Evolutionary conservation across 2,329 filamentous ascomycete genomes (phyloP).

Genomic region (Colletotrichum sp.): DNA sequence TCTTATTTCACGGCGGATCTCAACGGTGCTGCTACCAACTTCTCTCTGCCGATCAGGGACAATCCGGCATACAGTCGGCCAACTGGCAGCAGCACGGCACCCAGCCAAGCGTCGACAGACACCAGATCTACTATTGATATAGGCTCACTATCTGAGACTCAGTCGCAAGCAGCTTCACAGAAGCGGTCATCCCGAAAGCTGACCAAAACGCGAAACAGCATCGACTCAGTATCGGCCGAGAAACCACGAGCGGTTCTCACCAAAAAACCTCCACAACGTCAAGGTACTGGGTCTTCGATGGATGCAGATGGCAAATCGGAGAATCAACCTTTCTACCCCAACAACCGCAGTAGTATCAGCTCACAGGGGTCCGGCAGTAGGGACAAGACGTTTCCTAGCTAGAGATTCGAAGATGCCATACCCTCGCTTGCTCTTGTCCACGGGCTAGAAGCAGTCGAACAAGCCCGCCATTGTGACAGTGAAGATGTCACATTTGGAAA

Average conservation of each 20-base stretch:
- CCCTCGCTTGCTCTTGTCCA: background rate
- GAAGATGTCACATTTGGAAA: background rate
- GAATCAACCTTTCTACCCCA: background rate
- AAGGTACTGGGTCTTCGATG: constrained; percentile 27
- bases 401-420: background rate
- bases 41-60: constrained; percentile 26
- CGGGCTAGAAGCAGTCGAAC: background rate
- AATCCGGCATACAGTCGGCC: constrained; percentile 25
- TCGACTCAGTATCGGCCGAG: constrained; percentile 35
- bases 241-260: constrained; percentile 39
- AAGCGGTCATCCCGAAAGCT: constrained; percentile 47
- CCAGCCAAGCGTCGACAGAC: constrained; percentile 38
- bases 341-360: constrained; percentile 7
- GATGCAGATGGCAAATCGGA: constrained; percentile 13
- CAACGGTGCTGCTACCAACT: constrained; percentile 20
- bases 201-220: constrained; percentile 44
- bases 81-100: constrained; percentile 22
- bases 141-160: constrained; percentile 27
- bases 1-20: constrained; percentile 20
- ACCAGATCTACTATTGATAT: constrained; percentile 32
- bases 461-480: background rate
- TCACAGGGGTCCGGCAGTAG: constrained; percentile 13
- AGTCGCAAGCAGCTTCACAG: constrained; percentile 23
- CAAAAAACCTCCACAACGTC: constrained; percentile 40
- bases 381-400: constrained; percentile 7